These are phyloP conservation scores for Eucalyptus victrix DNA, from an alignment of 345 rosid genomes.

Conservation along the genomic window DNA sequence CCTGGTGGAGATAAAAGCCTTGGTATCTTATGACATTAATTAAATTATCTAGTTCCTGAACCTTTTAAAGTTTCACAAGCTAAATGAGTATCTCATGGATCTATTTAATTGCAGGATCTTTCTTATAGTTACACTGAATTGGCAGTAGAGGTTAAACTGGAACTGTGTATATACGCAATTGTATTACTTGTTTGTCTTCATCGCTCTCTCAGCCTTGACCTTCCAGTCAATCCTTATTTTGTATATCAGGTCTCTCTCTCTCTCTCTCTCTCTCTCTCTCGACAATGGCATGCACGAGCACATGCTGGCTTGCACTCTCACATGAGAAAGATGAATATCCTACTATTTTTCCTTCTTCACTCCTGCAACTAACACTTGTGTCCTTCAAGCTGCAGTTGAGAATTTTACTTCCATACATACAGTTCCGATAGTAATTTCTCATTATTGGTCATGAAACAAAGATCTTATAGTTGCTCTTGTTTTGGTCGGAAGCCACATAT, in stretches of 20 bases:
- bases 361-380: no score
- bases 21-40: conserved; percentile 17
- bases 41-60: background rate
- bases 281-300: no score
- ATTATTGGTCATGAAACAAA: no score
- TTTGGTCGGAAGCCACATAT: no score
- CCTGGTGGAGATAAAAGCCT: conserved; percentile 14
- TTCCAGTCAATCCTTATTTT: conserved; percentile 34
- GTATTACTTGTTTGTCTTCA: conserved; percentile 61
- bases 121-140: conserved; percentile 51
- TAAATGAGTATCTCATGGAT: background rate
- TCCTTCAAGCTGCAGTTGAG: no score
- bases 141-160: conserved; percentile 60
- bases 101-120: conserved; percentile 4
- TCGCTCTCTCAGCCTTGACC: conserved; percentile 24
- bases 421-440: no score
- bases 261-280: background rate
- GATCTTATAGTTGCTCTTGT: no score
- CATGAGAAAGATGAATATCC: no score
- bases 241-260: background rate
- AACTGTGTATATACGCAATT: conserved; percentile 52
- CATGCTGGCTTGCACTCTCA: no score
- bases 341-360: no score
- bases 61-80: background rate
- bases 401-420: no score